Evolutionary conservation across 1,139 yeast genomes (phyloP).

Genomic region (Yamadazyma trypodendri): DNA sequence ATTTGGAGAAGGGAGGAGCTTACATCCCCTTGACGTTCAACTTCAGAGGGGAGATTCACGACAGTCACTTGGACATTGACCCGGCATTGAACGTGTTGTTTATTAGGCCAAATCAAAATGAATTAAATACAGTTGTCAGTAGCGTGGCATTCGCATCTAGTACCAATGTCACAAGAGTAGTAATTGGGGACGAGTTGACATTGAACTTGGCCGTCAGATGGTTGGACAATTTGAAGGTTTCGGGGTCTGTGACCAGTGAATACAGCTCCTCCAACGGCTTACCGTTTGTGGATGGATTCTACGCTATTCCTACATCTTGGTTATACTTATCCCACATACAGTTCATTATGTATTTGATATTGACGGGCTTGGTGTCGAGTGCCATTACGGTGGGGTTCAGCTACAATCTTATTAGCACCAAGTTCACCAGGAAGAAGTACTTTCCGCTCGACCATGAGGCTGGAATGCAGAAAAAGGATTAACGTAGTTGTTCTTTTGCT

Average conservation of each 20-base stretch:
- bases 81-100: constrained; percentile 55
- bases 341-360: constrained; percentile 22
- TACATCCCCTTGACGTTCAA: constrained; percentile 62
- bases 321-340: constrained; percentile 28
- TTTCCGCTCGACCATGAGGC: constrained; percentile 28
- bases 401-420: constrained; percentile 23
- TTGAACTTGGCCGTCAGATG: constrained; percentile 61
- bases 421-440: constrained; percentile 20
- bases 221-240: constrained; percentile 33
- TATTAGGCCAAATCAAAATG: constrained; percentile 33
- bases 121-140: constrained; percentile 44
- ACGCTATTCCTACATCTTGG: constrained; percentile 33
- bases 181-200: constrained; percentile 65
- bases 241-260: constrained; percentile 11
- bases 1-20: constrained; percentile 49
- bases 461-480: constrained; percentile 27
- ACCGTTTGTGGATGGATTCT: constrained; percentile 44
- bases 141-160: constrained; percentile 66
- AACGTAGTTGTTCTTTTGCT: too few relatives aligned
- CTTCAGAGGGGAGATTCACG: constrained; percentile 66
- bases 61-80: constrained; percentile 71
- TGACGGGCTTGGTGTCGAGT: constrained; percentile 26
- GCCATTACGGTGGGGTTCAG: constrained; percentile 24
- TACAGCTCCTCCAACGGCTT: constrained; percentile 19
- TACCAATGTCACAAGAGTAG: constrained; percentile 56